Evolutionary conservation across 225 moss, liverwort and hornwort species (phyloP), one percentile per base, ranked within the genome.

Genomic region (Lunularia cruciata): DNA sequence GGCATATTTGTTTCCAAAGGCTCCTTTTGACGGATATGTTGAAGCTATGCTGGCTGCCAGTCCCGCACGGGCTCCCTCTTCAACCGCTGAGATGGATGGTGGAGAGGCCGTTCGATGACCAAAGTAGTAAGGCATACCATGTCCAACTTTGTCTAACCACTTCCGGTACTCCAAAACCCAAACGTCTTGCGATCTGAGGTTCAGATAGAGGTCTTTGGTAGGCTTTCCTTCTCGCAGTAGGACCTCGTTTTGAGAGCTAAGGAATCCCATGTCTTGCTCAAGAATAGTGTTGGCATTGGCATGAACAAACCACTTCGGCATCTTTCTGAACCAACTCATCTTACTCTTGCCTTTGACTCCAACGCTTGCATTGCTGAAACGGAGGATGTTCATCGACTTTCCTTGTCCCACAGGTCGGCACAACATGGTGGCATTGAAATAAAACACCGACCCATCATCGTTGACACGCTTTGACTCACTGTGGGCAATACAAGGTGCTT

Each of bases 211-310:
- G 2, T 88, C 86, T 72, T 80, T 85, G 0, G 89, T 87, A 18
- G 91, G 84, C 3, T 68, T 69, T 7, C 83, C 84, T 35, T 57
- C 47, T 40, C 47, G 48, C 27, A 78, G 73, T 5, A 94, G 65
- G 10, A 54, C 40, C 74, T 91, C 94, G 57, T 89, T 94, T 30
- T 94, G 91, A 19, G 91, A 86, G 28, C 91, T 86, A 45, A 94
- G 68, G 47, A 94, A 94, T 6, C 87, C 91, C 94, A 91, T 91
- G 34, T 94, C 91, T 67, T 94, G 84, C 72, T 94, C 94, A 47
- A 67, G 25, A 16, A 94, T 81, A 1, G 62, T 71, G 78, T 70
- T 85, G 70, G 47, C 36, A 3, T 46, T 81, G 10, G 40, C 42
- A 76, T 94, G 94, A 3, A 85, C 7, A 11, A 77, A 26, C 89